Base-by-base conservation (phyloP, 1,284 basidiomycete species). In the Athelia psychrophila region DNA sequence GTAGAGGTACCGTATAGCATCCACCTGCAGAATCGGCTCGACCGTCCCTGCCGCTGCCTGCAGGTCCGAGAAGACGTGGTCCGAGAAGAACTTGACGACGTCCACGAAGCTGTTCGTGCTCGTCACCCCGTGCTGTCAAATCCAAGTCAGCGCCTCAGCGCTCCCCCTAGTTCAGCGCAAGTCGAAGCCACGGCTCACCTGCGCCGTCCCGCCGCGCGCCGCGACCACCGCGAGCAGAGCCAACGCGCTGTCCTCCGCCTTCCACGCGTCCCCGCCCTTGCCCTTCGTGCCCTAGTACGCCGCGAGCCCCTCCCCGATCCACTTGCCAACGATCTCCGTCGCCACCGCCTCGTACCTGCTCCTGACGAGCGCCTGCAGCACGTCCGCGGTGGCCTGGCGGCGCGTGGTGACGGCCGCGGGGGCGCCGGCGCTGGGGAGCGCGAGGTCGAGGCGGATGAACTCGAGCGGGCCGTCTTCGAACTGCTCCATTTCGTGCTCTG, bases 201-300 rank as follows among this genome's bases (percentile, higher is more conserved):
- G 33, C 33, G 33, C n/a, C 10, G 33, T 35, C 10, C 33, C n/a
- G 12, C 33, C 33, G 12, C 33, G 10, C 10, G 33, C n/a, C 10
- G 33, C 33, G n/a, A 35, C 33, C 10, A n/a, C 33, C 33, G 33
- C n/a, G 12, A 35, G n/a, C 33, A n/a, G n/a, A 35, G 10, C 10
- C 10, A 35, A 10, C 10, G 33, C 33, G n/a, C 33, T 35, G n/a
- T 35, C 33, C 33, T 35, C n/a, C 33, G 33, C n/a, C 33, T 35
- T 35, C 33, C 10, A 35, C 33, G 33, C 33, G n/a, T 35, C 33
- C 12, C n/a, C 61, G 12, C 12, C 33, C 10, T 35, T 35, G 12
- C n/a, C 33, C n/a, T 12, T 35, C n/a, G n/a, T n/a, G 33, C 33
- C 10, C n/a, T 35, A n/a, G n/a, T 35, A 35, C 33, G 10, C 12